Conservation (phyloP, 2,329 filamentous ascomycete genomes). For the Tolypocladium paradoxum region DNA sequence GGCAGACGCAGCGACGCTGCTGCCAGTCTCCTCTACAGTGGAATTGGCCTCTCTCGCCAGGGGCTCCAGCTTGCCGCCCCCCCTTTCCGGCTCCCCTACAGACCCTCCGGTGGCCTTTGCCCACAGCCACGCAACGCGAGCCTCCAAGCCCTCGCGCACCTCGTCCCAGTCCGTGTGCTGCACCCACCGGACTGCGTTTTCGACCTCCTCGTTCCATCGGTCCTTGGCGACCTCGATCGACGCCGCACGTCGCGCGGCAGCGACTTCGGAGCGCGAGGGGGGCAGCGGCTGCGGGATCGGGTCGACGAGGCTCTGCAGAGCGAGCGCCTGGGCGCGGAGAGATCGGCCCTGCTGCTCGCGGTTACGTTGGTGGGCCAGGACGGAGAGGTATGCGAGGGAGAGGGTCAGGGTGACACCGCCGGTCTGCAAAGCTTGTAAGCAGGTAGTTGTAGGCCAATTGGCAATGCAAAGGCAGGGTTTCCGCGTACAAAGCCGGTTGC, state of each 20-base stretch:
- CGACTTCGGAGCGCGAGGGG: conserved; percentile 39
- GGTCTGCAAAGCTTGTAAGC: conserved; percentile 36
- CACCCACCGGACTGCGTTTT: conserved; percentile 53
- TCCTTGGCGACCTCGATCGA: conserved; percentile 62
- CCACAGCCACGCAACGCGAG: conserved; percentile 34
- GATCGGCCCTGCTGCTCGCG: conserved; percentile 47
- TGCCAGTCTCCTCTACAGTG: conserved; percentile 10
- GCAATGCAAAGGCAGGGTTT: not conserved
- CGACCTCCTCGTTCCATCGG: conserved; percentile 66
- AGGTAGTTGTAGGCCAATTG: not conserved
- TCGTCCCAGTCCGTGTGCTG: conserved; percentile 56
- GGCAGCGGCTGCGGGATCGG: conserved; percentile 34
- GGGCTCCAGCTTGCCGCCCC: conserved; percentile 17
- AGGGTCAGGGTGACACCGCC: conserved; percentile 68
- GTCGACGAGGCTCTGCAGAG: conserved; percentile 42
- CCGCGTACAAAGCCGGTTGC: conserved; percentile 59
- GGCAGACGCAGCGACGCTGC: conserved; percentile 21
- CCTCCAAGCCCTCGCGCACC: conserved; percentile 48
- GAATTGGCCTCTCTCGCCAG: conserved; percentile 21
- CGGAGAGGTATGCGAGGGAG: conserved; percentile 59
- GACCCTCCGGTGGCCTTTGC: conserved; percentile 23
- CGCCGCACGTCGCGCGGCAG: conserved; percentile 39
- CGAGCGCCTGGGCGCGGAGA: conserved; percentile 45
- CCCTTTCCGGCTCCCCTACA: conserved; percentile 16
- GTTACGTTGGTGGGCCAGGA: conserved; percentile 59